phyloP scores from a whole-genome alignment of 371 early-diverging fungal genomes.

The Fennellomyces sp. region DNA sequence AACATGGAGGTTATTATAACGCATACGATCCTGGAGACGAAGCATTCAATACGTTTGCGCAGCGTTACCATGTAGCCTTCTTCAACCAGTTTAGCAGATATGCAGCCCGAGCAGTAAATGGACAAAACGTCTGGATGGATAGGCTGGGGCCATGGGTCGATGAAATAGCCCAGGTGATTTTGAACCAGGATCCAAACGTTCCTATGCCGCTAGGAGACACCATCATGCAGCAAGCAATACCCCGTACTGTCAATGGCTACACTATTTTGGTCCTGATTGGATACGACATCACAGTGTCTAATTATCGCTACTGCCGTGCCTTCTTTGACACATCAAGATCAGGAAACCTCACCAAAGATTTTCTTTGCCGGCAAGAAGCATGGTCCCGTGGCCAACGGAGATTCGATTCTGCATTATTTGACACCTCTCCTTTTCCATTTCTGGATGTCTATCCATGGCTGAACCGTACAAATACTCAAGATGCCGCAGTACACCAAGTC shows the following conservation, averaged over 20 bases:
- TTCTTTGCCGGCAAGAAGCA: background rate
- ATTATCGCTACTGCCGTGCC: background rate
- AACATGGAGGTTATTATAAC: background rate
- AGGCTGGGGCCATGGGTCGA: background rate
- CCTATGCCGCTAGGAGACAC: background rate
- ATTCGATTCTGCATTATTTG: background rate
- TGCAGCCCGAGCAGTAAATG: background rate
- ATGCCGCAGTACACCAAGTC: background rate
- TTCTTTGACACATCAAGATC: background rate
- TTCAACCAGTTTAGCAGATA: background rate
- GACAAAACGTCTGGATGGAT: too few species aligned
- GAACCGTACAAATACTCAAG: background rate
- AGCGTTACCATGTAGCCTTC: background rate
- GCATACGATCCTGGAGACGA: background rate
- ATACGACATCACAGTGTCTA: background rate
- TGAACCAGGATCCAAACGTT: background rate
- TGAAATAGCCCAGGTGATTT: background rate
- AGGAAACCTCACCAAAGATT: background rate
- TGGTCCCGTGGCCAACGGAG: background rate
- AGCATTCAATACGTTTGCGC: background rate
- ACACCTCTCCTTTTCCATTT: slow-evolving; percentile 1
- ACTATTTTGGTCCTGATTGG: slow-evolving; percentile 2
- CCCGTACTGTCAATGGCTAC: background rate
- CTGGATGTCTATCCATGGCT: background rate
- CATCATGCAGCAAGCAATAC: background rate